A percentile compares a stretch with the other conserved stretches of the same genome.
These are phyloP conservation scores for Pyrus communis DNA, from an alignment of 306 rosid genomes.

Conservation along the genomic window DNA sequence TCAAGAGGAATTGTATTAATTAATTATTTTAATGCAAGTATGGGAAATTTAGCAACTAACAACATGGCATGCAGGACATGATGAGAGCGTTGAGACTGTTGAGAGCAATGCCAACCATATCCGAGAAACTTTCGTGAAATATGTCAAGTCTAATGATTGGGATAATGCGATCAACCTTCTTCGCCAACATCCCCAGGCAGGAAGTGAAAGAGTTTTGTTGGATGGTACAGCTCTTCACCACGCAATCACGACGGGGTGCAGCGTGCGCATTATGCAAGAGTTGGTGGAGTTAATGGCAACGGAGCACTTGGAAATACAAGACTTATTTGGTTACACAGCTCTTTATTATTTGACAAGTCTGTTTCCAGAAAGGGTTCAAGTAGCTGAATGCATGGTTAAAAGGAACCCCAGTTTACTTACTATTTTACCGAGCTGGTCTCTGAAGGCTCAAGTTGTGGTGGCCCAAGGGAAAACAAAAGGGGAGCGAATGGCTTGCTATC, in stretches of 20 bases:
- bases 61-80: background rate
- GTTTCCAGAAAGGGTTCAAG: background rate
- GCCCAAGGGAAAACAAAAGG: background rate
- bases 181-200: too few species aligned
- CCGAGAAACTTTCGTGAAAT: too few species aligned
- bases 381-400: background rate
- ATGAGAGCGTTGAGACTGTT: background rate
- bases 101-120: too few species aligned
- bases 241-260: background rate
- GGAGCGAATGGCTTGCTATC: background rate
- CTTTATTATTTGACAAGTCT: background rate
- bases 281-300: background rate
- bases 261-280: background rate
- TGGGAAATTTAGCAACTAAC: too few species aligned
- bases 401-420: background rate
- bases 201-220: rapidly evolving
- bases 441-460: rapidly evolving
- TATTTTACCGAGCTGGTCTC: too few species aligned
- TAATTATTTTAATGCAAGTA: too few species aligned
- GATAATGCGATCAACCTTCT: too few species aligned
- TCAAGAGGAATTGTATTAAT: too few species aligned
- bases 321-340: background rate
- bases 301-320: background rate
- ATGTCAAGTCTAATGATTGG: too few species aligned
- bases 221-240: background rate